Conservation (phyloP, 768 basidiomycete genomes). For the Mycena polygramma region DNA sequence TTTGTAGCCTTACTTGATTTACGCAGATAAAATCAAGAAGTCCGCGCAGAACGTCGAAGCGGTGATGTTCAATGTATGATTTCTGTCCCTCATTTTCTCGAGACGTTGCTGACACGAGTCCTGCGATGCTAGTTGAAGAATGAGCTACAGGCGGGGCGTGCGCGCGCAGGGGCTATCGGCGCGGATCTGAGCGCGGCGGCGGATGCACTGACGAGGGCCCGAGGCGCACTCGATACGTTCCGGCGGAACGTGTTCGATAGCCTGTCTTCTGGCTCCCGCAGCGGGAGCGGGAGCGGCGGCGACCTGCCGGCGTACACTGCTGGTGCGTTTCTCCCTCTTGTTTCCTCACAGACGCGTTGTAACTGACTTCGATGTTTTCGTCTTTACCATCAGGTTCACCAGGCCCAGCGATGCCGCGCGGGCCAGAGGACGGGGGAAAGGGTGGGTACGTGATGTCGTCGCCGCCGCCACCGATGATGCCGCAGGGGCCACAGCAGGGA, state of each 20-base stretch:
- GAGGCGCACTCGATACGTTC: constrained; percentile 33
- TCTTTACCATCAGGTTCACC: no score
- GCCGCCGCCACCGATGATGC: constrained; percentile 3
- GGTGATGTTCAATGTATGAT: constrained; percentile 39
- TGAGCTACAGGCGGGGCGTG: constrained; percentile 4
- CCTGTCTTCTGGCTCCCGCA: not conserved
- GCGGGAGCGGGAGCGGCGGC: not conserved
- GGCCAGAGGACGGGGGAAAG: no score
- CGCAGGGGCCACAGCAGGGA: not conserved
- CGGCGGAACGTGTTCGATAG: constrained; percentile 30
- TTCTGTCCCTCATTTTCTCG: no score
- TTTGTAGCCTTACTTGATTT: constrained; percentile 9
- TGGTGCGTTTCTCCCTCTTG: no score
- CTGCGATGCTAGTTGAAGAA: not conserved
- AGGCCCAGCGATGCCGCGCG: not conserved
- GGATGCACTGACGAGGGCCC: constrained; percentile 32
- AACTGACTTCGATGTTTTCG: no score
- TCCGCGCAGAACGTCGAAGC: constrained; percentile 52
- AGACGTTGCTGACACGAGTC: not conserved
- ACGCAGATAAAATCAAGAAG: constrained; percentile 54
- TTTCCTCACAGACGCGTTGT: no score
- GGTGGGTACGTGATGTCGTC: not conserved
- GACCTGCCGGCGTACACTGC: not conserved
- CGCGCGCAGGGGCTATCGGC: constrained; percentile 29
- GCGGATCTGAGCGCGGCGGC: constrained; percentile 38